phyloP scores from a whole-genome alignment of 306 rosid genomes.

The Rosa multiflora region DNA sequence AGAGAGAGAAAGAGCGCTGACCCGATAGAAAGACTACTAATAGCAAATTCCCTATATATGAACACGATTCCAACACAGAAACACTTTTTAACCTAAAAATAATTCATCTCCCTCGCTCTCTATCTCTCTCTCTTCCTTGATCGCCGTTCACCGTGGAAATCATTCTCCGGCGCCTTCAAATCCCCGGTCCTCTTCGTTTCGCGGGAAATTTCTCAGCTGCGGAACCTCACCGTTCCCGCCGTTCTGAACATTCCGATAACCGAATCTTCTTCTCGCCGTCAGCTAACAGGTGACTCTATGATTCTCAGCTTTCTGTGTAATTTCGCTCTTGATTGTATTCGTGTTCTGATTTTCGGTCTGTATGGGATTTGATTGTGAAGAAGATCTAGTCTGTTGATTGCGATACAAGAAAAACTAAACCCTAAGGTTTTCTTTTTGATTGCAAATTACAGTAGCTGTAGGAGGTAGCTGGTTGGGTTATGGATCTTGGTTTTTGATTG shows the following conservation, averaged over 20 bases:
- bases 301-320: not conserved
- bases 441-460: not conserved
- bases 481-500: slow-evolving; percentile 31
- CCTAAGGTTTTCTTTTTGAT: slow-evolving; percentile 4
- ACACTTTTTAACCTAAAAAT: slow-evolving; percentile 9
- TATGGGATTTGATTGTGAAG: not conserved
- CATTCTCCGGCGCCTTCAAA: slow-evolving; percentile 17
- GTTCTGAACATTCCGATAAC: slow-evolving; percentile 17
- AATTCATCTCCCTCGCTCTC: not conserved
- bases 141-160: slow-evolving; percentile 33
- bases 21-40: not conserved
- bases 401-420: slow-evolving; percentile 3
- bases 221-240: slow-evolving; percentile 4
- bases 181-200: slow-evolving; percentile 15
- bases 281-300: slow-evolving; percentile 33
- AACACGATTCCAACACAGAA: not conserved
- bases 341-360: not conserved
- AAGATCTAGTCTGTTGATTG: slow-evolving; percentile 10
- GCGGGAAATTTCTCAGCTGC: slow-evolving; percentile 24
- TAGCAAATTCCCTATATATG: not conserved
- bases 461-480: slow-evolving; percentile 9
- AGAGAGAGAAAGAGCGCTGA: slow-evolving; percentile 9
- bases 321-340: not conserved
- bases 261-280: slow-evolving; percentile 42
- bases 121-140: not conserved